Evolutionary conservation across 306 rosid species (phyloP).

Genomic region (Castanea sativa): DNA sequence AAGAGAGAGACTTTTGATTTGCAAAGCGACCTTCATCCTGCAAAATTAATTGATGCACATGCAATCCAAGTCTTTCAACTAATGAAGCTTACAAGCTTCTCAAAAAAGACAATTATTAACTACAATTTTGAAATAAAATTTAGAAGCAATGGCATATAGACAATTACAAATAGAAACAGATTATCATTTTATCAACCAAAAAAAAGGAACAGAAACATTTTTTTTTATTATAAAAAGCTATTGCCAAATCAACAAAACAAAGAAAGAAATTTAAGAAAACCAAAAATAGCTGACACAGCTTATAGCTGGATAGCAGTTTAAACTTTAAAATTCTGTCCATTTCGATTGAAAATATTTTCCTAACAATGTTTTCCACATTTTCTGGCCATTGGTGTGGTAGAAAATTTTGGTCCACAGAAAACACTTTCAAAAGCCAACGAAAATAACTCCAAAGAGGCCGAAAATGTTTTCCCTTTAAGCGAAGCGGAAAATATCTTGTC

Average conservation of each 20-base stretch:
- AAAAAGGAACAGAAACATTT: neutral
- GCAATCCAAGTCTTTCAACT: neutral
- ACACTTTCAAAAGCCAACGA: too few relatives aligned
- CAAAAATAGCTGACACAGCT: neutral
- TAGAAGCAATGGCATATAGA: neutral
- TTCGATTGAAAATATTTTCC: too few relatives aligned
- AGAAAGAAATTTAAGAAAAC: neutral
- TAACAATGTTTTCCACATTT: too few relatives aligned
- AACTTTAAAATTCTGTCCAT: too few relatives aligned
- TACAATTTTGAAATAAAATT: neutral
- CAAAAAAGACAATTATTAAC: neutral
- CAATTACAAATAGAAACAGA: neutral
- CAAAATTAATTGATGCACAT: neutral
- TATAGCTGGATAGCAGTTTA: neutral
- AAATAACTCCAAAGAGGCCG: too few relatives aligned
- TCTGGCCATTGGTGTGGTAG: too few relatives aligned
- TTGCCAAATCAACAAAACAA: neutral
- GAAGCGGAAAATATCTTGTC: too few relatives aligned
- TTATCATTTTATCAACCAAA: too few relatives aligned
- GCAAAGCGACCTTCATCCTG: neutral
- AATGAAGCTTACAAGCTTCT: neutral
- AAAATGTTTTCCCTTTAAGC: too few relatives aligned
- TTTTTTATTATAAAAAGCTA: neutral
- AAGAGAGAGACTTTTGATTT: neutral
- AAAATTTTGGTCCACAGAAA: too few relatives aligned